These are phyloP conservation scores for Erigeron canadensis DNA, from an alignment of 129 eudicot species.

Conservation along the genomic window DNA sequence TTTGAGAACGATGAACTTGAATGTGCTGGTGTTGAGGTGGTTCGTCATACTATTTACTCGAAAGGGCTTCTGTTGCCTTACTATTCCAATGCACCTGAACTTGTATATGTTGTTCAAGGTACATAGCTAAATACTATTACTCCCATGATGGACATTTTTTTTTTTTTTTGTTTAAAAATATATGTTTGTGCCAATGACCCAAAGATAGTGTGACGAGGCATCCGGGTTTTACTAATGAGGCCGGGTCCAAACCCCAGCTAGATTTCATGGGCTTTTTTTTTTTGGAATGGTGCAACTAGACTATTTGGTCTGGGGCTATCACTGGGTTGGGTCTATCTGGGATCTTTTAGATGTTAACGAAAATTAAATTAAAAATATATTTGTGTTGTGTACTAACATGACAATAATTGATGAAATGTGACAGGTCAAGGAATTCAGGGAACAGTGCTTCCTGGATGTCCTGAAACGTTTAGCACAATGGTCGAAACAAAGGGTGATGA, in stretches of 20 bases:
- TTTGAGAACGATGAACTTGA: constrained; percentile 34
- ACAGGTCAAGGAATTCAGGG: no score
- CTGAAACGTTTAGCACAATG: constrained; percentile 54
- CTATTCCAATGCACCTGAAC: constrained; percentile 50
- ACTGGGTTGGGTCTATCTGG: no score
- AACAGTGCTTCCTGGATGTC: constrained; percentile 56
- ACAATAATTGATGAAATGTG: no score
- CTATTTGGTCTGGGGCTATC: no score
- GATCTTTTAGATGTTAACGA: no score
- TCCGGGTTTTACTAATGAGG: no score
- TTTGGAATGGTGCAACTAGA: no score
- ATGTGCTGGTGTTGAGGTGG: constrained; percentile 57
- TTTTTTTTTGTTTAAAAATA: neutral
- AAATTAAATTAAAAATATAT: no score
- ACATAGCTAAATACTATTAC: neutral
- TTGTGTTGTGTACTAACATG: neutral
- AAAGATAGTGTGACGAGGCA: no score
- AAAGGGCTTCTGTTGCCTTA: constrained; percentile 61
- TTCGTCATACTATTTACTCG: constrained; percentile 42
- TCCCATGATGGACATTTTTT: neutral
- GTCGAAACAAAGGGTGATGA: constrained; percentile 7
- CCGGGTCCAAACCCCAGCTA: no score
- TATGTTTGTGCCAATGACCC: no score
- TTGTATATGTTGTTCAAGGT: constrained; percentile 51
- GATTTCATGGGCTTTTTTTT: no score